Percentiles rank a stretch among this genome's conserved stretches.
Conservation (phyloP, 1,284 basidiomycete genomes). For the Porogramme epimiltina region DNA sequence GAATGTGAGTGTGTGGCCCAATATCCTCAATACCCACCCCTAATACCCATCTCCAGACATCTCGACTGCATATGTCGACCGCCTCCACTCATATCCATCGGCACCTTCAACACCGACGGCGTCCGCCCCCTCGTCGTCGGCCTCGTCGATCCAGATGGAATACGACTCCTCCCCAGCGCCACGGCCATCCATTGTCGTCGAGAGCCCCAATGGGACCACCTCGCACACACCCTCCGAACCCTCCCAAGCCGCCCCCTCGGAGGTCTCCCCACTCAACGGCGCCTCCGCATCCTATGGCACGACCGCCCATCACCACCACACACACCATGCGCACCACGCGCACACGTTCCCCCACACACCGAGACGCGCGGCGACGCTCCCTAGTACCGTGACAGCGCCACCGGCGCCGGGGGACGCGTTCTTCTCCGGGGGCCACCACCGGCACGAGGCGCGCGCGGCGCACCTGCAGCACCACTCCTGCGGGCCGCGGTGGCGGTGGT, state of each 20-base stretch:
- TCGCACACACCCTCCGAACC: not conserved
- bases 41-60: conserved; percentile 44
- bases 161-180: conserved; percentile 1
- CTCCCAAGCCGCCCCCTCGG: not conserved
- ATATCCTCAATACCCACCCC: not conserved
- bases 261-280: conserved; percentile 8
- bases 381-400: not conserved
- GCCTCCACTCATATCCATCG: conserved; percentile 60
- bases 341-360: not conserved
- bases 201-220: conserved; percentile 2
- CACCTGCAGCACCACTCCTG: conserved; percentile 41
- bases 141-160: conserved; percentile 16
- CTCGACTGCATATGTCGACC: conserved; percentile 73
- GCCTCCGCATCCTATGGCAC: conserved; percentile 5
- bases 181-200: conserved; percentile 3
- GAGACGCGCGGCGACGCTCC: not conserved
- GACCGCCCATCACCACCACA: not conserved
- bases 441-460: conserved; percentile 39
- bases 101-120: conserved; percentile 45
- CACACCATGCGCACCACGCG: not conserved
- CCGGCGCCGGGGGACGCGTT: conserved; percentile 18
- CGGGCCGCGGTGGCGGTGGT: conserved; percentile 20
- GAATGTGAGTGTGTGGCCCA: conserved; percentile 69
- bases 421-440: conserved; percentile 42
- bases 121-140: conserved; percentile 16